Conservation (phyloP, 768 basidiomycete species). For the Flagelloscypha sp. region DNA sequence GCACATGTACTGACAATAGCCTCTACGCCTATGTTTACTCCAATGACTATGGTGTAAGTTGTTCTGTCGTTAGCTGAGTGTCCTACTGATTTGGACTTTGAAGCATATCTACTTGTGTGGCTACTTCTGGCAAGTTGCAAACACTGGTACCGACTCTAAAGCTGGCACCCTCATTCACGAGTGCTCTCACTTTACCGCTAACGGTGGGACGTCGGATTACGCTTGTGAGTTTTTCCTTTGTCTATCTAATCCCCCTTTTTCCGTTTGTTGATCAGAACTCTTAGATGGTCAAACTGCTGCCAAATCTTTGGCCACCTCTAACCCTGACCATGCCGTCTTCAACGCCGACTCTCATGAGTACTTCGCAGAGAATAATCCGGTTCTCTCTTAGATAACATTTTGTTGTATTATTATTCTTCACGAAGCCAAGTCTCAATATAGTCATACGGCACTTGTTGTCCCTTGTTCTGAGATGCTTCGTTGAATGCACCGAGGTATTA, state of each 20-base stretch:
- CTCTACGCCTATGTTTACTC: constrained; percentile 32
- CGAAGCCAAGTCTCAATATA: too few species aligned
- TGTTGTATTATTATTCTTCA: too few species aligned
- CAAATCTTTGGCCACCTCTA: constrained; percentile 34
- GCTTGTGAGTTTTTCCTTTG: too few species aligned
- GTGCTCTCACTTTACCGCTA: constrained; percentile 37
- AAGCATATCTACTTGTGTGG: constrained; percentile 9
- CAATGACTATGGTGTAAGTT: constrained; percentile 19
- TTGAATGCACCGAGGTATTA: too few species aligned
- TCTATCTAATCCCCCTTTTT: too few species aligned
- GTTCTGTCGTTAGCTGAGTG: background rate
- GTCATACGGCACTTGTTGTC: too few species aligned
- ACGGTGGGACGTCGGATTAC: constrained; percentile 36
- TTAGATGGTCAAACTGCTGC: constrained; percentile 36
- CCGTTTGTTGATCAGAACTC: too few species aligned
- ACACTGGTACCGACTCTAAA: constrained; percentile 9
- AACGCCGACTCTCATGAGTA: constrained; percentile 43
- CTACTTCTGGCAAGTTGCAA: constrained; percentile 9
- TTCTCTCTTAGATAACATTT: constrained; percentile 24
- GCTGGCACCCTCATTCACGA: constrained; percentile 31
- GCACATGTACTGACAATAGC: constrained; percentile 26
- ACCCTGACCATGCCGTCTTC: constrained; percentile 25
- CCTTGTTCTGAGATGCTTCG: too few species aligned
- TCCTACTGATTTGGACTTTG: too few species aligned
- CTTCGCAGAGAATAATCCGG: constrained; percentile 42